Evolutionary conservation across 129 eudicot species (phyloP), one percentile per base, ranked within the genome.

Genomic region (Solidago caesia): DNA sequence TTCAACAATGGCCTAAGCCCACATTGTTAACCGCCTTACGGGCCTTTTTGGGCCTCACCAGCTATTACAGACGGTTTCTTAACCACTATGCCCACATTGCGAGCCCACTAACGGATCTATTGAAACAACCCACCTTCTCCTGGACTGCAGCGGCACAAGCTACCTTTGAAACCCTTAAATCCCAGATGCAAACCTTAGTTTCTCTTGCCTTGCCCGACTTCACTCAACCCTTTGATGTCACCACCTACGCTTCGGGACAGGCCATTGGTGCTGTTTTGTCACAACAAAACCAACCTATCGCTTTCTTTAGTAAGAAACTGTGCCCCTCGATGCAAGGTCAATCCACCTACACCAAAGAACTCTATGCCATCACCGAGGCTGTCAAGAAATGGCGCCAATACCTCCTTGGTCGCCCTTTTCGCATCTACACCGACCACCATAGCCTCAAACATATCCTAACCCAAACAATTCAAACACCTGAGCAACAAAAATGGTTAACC

Each of bases 261-360:
- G 75, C 51, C 13, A 71, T 71, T 6, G 64, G 49, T 8, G 75
- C 63, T 2, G 64, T 70, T 4, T 12, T 51, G 0, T 70, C 75
- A 1, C 75, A 52, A 1, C 5, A 33, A 12, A 33, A 52, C 2
- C 45, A 33, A 11, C 64, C 75, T 4, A 70, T 70, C 8, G 7
- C 75, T 39, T 70, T 29, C 7, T 70, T 27, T 14, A 33, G 48
- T 2, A 29, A 29, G 39, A 29, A 29, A 2, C 39, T 29, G 1
- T 29, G 39, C 2, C 39, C 39, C 39, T 1, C 39, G 1, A 29
- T 29, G 39, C 39, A 29, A 29, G 39, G 39, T 1, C 39, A 29
- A 29, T 29, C 39, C 39, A 29, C 39, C 39, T 29, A 29, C 2
- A 29, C 39, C 1, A 29, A 29, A 29, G 39, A 29, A 29, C 39